Percentiles rank a stretch among this genome's conserved stretches.
Conservation (phyloP, 352 stramenopile species). For the Pilasporangium apinafurcum region DNA sequence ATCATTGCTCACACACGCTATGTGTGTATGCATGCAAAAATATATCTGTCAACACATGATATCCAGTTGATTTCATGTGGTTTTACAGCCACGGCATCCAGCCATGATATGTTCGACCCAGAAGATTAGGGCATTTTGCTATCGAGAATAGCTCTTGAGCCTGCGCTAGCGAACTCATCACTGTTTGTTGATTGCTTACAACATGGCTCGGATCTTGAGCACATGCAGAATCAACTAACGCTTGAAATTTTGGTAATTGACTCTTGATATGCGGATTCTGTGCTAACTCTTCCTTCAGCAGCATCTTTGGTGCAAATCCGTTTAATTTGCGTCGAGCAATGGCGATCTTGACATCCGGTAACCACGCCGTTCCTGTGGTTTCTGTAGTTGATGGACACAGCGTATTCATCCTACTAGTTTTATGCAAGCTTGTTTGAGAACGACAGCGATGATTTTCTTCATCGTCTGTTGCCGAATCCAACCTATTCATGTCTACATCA, state of each 20-base stretch:
- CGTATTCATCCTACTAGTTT: too few relatives aligned
- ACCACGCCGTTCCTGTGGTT: slow-evolving; percentile 26
- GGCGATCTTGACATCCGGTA: slow-evolving; percentile 73
- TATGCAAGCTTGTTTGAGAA: too few relatives aligned
- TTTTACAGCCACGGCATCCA: slow-evolving; percentile 77
- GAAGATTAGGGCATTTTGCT: slow-evolving; percentile 71
- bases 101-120: slow-evolving; percentile 74
- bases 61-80: background rate
- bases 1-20: background rate
- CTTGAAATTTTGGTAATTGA: slow-evolving; percentile 49
- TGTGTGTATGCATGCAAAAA: background rate
- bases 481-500: slow-evolving; percentile 22
- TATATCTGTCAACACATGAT: background rate
- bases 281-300: slow-evolving; percentile 69
- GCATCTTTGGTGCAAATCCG: slow-evolving; percentile 49
- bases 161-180: slow-evolving; percentile 60
- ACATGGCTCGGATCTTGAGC: background rate
- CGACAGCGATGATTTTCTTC: slow-evolving; percentile 7
- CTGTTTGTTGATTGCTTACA: slow-evolving; percentile 5
- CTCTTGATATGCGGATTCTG: slow-evolving; percentile 63
- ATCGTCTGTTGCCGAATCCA: slow-evolving; percentile 1
- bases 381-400: background rate
- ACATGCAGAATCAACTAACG: slow-evolving; percentile 39
- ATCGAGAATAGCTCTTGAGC: slow-evolving; percentile 79
- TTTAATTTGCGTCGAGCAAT: slow-evolving; percentile 73